Percentiles rank a stretch among this genome's conserved stretches.
phyloP scores from a whole-genome alignment of 73 alveolate species.

The Tetrahymena elliotti region DNA sequence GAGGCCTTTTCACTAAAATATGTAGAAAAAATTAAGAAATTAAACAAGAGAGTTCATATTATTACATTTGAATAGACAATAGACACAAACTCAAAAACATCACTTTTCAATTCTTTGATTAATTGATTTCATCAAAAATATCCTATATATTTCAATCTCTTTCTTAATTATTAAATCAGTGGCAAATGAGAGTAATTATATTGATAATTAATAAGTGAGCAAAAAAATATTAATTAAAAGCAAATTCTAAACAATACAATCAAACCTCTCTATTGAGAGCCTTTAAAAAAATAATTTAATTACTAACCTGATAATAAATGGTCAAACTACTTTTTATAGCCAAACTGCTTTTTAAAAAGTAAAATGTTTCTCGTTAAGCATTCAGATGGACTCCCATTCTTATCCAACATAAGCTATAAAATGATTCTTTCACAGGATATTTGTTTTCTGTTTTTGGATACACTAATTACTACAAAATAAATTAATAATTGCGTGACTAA shows the following conservation, averaged over 20 bases:
- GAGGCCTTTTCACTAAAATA: background rate
- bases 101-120: background rate
- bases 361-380: background rate
- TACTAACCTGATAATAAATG: background rate
- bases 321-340: background rate
- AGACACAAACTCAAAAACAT: background rate
- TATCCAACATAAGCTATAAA: background rate
- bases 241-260: background rate
- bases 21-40: background rate
- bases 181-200: background rate
- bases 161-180: background rate
- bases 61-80: background rate
- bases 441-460: background rate
- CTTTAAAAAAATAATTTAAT: background rate
- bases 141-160: background rate
- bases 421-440: background rate
- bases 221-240: background rate
- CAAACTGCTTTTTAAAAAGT: background rate
- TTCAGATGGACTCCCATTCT: background rate
- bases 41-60: background rate
- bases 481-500: background rate
- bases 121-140: background rate
- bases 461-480: background rate
- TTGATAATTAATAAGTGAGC: background rate
- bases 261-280: background rate